phyloP scores from a whole-genome alignment of 2,329 filamentous ascomycete species.

The Hymenoscyphus infarciens region DNA sequence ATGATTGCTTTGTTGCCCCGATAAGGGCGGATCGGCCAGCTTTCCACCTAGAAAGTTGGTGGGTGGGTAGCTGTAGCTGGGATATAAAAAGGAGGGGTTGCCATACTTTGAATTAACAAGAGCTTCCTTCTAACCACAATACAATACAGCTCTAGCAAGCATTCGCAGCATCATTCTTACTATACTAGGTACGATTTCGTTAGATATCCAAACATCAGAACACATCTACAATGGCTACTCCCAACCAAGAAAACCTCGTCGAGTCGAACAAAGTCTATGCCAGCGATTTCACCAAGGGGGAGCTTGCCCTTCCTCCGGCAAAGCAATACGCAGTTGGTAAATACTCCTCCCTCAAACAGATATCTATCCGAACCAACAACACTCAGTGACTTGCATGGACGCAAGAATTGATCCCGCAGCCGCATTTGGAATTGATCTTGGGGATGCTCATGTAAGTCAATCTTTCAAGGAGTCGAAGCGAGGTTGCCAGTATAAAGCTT shows the following conservation, averaged over 20 bases:
- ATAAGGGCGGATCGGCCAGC: conserved; percentile 6
- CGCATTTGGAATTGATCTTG: conserved; percentile 67
- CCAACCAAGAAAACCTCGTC: conserved; percentile 52
- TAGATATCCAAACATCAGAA: neutral
- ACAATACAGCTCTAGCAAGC: neutral
- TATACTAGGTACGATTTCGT: too few relatives aligned
- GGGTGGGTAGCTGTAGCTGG: neutral
- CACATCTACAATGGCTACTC: conserved; percentile 17
- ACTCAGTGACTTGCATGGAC: conserved; percentile 84
- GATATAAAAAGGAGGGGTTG: neutral
- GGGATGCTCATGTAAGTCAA: conserved; percentile 60
- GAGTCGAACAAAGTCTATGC: conserved; percentile 56
- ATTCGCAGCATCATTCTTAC: neutral
- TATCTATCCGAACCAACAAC: too few relatives aligned
- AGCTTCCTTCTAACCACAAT: neutral
- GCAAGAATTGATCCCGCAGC: conserved; percentile 65
- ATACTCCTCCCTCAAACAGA: too few relatives aligned
- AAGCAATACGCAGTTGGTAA: conserved; percentile 64
- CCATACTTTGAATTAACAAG: neutral
- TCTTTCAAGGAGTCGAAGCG: neutral
- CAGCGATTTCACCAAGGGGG: conserved; percentile 59
- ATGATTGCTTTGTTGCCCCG: neutral
- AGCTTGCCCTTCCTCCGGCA: conserved; percentile 64
- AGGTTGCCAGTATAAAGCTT: neutral
- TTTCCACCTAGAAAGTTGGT: too few relatives aligned